These are phyloP conservation scores for Stemphylium lycopersici DNA, from an alignment of 2,329 filamentous ascomycete genomes.

Conservation along the genomic window DNA sequence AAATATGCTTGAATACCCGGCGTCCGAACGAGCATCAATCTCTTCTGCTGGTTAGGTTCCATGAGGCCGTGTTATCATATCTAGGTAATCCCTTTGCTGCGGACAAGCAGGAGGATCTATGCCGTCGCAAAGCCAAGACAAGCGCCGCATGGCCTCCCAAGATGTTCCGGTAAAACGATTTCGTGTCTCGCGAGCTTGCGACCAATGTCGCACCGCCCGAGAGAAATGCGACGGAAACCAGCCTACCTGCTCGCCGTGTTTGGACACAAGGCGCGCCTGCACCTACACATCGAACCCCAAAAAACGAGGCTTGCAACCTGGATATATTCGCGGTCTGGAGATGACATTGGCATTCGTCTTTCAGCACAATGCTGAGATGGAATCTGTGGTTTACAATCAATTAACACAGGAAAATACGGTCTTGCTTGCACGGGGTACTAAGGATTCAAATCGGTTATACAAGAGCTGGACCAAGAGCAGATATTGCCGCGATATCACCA, in stretches of 20 bases:
- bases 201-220: slow-evolving; percentile 68
- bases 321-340: slow-evolving; percentile 58
- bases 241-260: slow-evolving; percentile 70
- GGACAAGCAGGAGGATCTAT: slow-evolving; percentile 14
- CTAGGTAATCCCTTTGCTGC: background rate
- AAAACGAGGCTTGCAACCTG: slow-evolving; percentile 76
- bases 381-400: slow-evolving; percentile 62
- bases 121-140: slow-evolving; percentile 26
- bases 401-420: slow-evolving; percentile 57
- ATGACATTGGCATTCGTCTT: slow-evolving; percentile 60
- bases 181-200: slow-evolving; percentile 70
- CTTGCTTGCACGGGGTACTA: slow-evolving; percentile 58
- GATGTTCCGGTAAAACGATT: slow-evolving; percentile 56
- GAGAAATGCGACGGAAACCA: slow-evolving; percentile 75
- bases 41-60: background rate
- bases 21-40: background rate
- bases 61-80: background rate
- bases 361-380: slow-evolving; percentile 61
- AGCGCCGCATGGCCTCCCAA: slow-evolving; percentile 24
- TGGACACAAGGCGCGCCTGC: slow-evolving; percentile 66
- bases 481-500: slow-evolving; percentile 67
- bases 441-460: slow-evolving; percentile 63
- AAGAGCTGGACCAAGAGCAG: slow-evolving; percentile 67
- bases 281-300: slow-evolving; percentile 75
- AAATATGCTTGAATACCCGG: slow-evolving; percentile 1